phyloP scores from a whole-genome alignment of 495 filamentous ascomycete species.

The Wilcoxina mikolae region DNA sequence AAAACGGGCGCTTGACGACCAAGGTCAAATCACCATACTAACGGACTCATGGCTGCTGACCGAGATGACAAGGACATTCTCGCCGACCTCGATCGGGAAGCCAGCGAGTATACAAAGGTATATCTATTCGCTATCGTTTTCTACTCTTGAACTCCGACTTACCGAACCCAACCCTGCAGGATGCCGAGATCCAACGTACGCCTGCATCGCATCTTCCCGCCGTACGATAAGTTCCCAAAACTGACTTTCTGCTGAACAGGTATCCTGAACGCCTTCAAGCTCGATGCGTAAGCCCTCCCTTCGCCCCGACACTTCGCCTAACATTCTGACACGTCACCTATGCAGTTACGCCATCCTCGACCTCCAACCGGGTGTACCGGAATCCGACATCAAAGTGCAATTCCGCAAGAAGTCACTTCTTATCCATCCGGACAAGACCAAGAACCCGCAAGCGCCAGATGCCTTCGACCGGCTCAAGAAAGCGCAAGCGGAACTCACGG shows the following conservation, averaged over 20 bases:
- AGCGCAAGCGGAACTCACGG: constrained; percentile 76
- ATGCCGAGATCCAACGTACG: constrained; percentile 1
- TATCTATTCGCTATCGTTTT: background rate
- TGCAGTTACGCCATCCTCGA: constrained; percentile 81
- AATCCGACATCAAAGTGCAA: constrained; percentile 84
- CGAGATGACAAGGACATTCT: constrained; percentile 64
- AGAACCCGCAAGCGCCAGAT: constrained; percentile 78
- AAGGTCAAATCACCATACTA: constrained; percentile 6
- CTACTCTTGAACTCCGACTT: constrained; percentile 4
- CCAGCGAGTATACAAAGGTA: constrained; percentile 78
- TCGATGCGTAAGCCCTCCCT: constrained; percentile 56
- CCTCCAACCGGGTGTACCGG: constrained; percentile 85
- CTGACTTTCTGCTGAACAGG: constrained; percentile 15
- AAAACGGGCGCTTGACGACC: too few species aligned
- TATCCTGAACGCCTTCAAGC: constrained; percentile 75
- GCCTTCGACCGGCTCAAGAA: constrained; percentile 96
- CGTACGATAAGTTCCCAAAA: background rate
- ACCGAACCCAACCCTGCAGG: constrained; percentile 13
- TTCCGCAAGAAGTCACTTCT: constrained; percentile 95
- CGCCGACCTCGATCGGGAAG: constrained; percentile 70
- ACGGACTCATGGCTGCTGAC: constrained; percentile 10
- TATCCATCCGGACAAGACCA: constrained; percentile 96
- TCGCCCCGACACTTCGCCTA: background rate
- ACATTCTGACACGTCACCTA: constrained; percentile 14
- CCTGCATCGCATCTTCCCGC: background rate